Conservation (phyloP, 768 basidiomycete species). For the Termitomyces sp. region DNA sequence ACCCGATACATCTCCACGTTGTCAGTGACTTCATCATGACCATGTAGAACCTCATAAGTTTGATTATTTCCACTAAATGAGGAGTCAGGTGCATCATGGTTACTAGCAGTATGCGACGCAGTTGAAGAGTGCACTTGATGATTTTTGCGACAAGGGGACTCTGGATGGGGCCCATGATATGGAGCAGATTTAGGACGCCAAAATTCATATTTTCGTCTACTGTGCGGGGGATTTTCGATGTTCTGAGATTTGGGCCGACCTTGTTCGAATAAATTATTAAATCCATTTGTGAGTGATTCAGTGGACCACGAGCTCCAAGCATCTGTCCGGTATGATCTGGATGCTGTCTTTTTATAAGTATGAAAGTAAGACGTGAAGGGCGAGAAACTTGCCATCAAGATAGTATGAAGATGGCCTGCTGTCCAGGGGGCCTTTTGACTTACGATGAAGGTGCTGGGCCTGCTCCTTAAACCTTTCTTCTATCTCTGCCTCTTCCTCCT, state of each 20-base stretch:
- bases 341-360: conserved; percentile 9
- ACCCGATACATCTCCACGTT: too few relatives aligned
- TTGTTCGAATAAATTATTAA: conserved; percentile 4
- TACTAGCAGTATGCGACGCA: too few relatives aligned
- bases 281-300: neutral
- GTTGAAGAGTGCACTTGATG: too few relatives aligned
- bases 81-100: too few relatives aligned
- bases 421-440: too few relatives aligned
- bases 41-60: too few relatives aligned
- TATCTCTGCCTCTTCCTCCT: neutral
- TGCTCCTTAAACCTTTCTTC: conserved; percentile 1
- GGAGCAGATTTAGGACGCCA: conserved; percentile 2
- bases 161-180: conserved; percentile 8
- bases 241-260: conserved; percentile 5
- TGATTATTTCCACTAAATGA: too few relatives aligned
- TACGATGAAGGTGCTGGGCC: too few relatives aligned
- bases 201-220: conserved; percentile 6
- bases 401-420: conserved; percentile 17
- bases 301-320: conserved; percentile 13
- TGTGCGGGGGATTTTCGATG: conserved; percentile 6
- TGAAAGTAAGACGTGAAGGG: conserved; percentile 9
- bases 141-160: conserved; percentile 12
- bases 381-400: too few relatives aligned
- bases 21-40: too few relatives aligned
- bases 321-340: conserved; percentile 7